These are phyloP conservation scores for Jimgerdemannia flammicorona DNA, from an alignment of 192 early-diverging fungal genomes.

Conservation along the genomic window DNA sequence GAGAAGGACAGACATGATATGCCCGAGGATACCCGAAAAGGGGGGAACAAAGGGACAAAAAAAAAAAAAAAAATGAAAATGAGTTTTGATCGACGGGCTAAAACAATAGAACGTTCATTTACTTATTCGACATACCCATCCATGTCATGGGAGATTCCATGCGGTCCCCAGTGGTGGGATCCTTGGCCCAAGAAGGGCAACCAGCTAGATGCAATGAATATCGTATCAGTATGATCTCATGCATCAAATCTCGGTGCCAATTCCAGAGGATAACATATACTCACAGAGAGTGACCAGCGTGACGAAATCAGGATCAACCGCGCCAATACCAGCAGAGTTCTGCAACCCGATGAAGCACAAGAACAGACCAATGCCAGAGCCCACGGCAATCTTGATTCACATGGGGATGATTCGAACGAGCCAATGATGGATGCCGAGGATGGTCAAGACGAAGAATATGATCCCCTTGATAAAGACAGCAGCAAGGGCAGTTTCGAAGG, in stretches of 20 bases:
- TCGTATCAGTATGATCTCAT: too few relatives aligned
- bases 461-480: slow-evolving; percentile 83
- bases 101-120: background rate
- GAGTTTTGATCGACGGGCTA: background rate
- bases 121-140: slow-evolving; percentile 19
- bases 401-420: too few relatives aligned
- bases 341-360: slow-evolving; percentile 59
- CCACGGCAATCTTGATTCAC: too few relatives aligned
- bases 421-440: slow-evolving; percentile 42
- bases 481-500: slow-evolving; percentile 61
- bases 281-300: too few relatives aligned
- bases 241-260: too few relatives aligned
- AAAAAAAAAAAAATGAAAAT: too few relatives aligned
- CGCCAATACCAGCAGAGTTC: slow-evolving; percentile 76
- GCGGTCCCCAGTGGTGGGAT: slow-evolving; percentile 13
- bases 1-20: slow-evolving; percentile 62
- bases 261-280: too few relatives aligned
- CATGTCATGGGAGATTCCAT: slow-evolving; percentile 64
- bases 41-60: background rate
- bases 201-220: too few relatives aligned
- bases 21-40: slow-evolving; percentile 48
- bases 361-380: too few relatives aligned
- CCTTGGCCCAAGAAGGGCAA: too few relatives aligned
- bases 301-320: slow-evolving; percentile 43
- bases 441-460: slow-evolving; percentile 71